These are phyloP conservation scores for Pinus tabuliformis DNA, from an alignment of 75 land plant species.

Conservation along the genomic window DNA sequence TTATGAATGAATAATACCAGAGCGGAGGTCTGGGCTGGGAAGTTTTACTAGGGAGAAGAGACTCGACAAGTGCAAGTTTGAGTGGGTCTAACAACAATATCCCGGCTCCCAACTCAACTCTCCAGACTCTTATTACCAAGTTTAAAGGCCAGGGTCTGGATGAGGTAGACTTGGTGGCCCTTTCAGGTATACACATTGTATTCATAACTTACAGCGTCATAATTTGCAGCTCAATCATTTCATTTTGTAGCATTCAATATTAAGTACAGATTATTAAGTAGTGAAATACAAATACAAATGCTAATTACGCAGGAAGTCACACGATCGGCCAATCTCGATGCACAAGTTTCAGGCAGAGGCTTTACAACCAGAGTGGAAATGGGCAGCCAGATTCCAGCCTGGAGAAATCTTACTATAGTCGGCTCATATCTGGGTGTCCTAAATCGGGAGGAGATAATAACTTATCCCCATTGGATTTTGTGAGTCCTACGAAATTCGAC, in stretches of 20 bases:
- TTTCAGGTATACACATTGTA: slow-evolving; percentile 44
- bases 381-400: slow-evolving; percentile 48
- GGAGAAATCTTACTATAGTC: slow-evolving; percentile 26
- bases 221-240: no score
- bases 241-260: no score
- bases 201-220: no score
- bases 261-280: no score
- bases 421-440: slow-evolving; percentile 47
- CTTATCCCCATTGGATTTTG: slow-evolving; percentile 54
- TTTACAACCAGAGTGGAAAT: slow-evolving; percentile 75
- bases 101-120: slow-evolving; percentile 65
- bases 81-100: slow-evolving; percentile 56
- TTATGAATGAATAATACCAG: slow-evolving; percentile 8
- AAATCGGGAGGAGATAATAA: slow-evolving; percentile 60
- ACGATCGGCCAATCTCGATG: slow-evolving; percentile 47
- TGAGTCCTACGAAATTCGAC: slow-evolving; percentile 55
- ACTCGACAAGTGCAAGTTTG: slow-evolving; percentile 54
- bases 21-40: slow-evolving; percentile 70
- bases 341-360: slow-evolving; percentile 41
- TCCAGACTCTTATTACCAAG: slow-evolving; percentile 58
- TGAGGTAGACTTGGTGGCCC: slow-evolving; percentile 63
- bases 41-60: slow-evolving; percentile 71
- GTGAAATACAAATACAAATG: no score
- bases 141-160: slow-evolving; percentile 66
- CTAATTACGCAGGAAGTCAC: slow-evolving; percentile 19